Percentiles rank a stretch among this genome's conserved stretches.
Conservation (phyloP, 2,329 filamentous ascomycete species). For the Trichoderma harzianum region DNA sequence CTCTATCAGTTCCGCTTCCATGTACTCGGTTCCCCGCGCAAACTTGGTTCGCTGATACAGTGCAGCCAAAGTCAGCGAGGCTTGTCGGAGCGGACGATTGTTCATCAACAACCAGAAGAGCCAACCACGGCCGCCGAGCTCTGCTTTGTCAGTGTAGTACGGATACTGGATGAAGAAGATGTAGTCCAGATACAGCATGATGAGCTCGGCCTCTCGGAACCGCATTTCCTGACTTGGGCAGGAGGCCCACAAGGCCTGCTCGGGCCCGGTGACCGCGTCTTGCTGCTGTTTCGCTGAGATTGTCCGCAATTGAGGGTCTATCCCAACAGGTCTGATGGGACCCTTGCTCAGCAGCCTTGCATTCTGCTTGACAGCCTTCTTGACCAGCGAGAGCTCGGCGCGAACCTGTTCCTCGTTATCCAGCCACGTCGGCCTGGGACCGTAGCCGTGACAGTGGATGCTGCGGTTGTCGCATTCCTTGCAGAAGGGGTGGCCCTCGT, state of each 20-base stretch:
- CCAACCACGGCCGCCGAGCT: slow-evolving; percentile 10
- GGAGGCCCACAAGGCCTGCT: slow-evolving; percentile 8
- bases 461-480: slow-evolving; percentile 13
- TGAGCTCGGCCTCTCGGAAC: slow-evolving; percentile 13
- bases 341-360: slow-evolving; percentile 8
- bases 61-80: slow-evolving; percentile 7
- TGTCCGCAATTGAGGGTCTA: neutral
- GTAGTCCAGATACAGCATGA: slow-evolving; percentile 16
- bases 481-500: slow-evolving; percentile 5
- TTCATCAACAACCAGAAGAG: slow-evolving; percentile 11
- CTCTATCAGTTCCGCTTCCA: slow-evolving; percentile 8
- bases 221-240: slow-evolving; percentile 14
- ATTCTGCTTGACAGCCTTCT: slow-evolving; percentile 10
- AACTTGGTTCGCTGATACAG: slow-evolving; percentile 15
- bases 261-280: neutral
- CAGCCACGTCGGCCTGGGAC: slow-evolving; percentile 2
- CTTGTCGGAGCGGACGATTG: slow-evolving; percentile 7
- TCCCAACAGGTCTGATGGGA: neutral
- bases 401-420: slow-evolving; percentile 5
- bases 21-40: slow-evolving; percentile 9
- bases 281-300: neutral
- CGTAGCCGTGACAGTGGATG: slow-evolving; percentile 14
- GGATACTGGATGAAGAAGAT: slow-evolving; percentile 15
- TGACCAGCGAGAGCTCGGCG: slow-evolving; percentile 13
- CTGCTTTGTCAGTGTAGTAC: slow-evolving; percentile 9